phyloP scores from a whole-genome alignment of 169 alveolate genomes.

The Plasmodium coatneyi region DNA sequence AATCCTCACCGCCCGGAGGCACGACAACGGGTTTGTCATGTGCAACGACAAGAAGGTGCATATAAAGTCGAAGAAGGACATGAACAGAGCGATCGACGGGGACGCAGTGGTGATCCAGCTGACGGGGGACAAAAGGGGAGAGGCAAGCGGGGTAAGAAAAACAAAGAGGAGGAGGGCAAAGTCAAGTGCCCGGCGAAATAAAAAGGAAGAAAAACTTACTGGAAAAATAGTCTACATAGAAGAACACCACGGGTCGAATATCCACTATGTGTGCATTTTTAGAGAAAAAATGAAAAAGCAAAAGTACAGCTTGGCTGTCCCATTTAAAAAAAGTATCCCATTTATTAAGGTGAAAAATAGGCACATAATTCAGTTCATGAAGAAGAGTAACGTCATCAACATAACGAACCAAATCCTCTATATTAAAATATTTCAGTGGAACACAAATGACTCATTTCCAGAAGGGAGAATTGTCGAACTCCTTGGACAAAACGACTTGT shows the following conservation, averaged over 20 bases:
- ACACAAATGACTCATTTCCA: constrained; percentile 18
- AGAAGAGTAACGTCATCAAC: constrained; percentile 14
- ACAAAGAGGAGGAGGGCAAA: background rate
- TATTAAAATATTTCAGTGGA: constrained; percentile 57
- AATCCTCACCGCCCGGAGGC: constrained; percentile 17
- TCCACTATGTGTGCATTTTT: constrained; percentile 43
- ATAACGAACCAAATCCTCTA: constrained; percentile 38
- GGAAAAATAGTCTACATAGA: constrained; percentile 69
- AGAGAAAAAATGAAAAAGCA: constrained; percentile 29
- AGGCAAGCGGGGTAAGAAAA: background rate
- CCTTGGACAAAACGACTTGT: constrained; percentile 52
- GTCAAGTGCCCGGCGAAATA: too few relatives aligned
- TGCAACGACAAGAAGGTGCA: constrained; percentile 22
- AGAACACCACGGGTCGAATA: constrained; percentile 56
- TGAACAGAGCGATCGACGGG: constrained; percentile 93
- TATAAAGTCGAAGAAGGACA: constrained; percentile 60
- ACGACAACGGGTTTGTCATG: constrained; percentile 37
- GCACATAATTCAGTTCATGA: constrained; percentile 41
- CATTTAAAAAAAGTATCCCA: constrained; percentile 70
- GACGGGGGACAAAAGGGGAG: background rate
- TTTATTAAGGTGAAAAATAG: constrained; percentile 32
- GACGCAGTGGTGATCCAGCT: constrained; percentile 92
- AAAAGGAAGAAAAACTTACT: background rate
- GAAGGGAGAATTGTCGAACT: constrained; percentile 68
- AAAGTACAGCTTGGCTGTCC: constrained; percentile 34